phyloP scores from a whole-genome alignment of 148 eudicot species.

The Arbutus unedo region DNA sequence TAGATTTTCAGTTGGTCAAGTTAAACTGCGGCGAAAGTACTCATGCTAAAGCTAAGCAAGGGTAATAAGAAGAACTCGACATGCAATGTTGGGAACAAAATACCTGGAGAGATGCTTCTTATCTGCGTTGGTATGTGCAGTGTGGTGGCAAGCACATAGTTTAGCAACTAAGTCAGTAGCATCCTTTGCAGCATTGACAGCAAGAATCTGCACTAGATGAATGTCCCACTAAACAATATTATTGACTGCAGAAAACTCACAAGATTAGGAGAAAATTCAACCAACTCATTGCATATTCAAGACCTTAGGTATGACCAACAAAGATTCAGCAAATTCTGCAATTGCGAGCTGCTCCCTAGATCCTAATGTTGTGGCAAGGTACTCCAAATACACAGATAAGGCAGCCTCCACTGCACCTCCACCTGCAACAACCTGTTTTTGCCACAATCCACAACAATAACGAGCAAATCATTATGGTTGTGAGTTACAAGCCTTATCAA shows the following conservation, averaged over 20 bases:
- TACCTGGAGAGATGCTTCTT: slow-evolving; percentile 80
- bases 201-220: slow-evolving; percentile 57
- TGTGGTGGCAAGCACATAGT: slow-evolving; percentile 78
- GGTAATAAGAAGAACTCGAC: not conserved
- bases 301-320: slow-evolving; percentile 87
- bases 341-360: slow-evolving; percentile 92
- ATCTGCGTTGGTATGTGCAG: slow-evolving; percentile 86
- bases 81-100: slow-evolving; percentile 14
- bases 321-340: slow-evolving; percentile 94
- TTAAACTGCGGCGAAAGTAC: not conserved
- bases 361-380: slow-evolving; percentile 88
- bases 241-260: not conserved
- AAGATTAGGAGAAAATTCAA: not conserved
- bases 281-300: not conserved
- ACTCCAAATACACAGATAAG: slow-evolving; percentile 78
- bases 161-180: slow-evolving; percentile 86
- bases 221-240: not conserved
- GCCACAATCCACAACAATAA: not conserved
- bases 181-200: slow-evolving; percentile 95
- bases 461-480: too few relatives aligned
- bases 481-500: too few relatives aligned
- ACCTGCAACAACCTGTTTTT: slow-evolving; percentile 81
- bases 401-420: slow-evolving; percentile 99
- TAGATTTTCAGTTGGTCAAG: not conserved
- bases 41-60: not conserved